Evolutionary conservation across 2,329 filamentous ascomycete genomes (phyloP).

Genomic region (Salinomyces thailandicus): DNA sequence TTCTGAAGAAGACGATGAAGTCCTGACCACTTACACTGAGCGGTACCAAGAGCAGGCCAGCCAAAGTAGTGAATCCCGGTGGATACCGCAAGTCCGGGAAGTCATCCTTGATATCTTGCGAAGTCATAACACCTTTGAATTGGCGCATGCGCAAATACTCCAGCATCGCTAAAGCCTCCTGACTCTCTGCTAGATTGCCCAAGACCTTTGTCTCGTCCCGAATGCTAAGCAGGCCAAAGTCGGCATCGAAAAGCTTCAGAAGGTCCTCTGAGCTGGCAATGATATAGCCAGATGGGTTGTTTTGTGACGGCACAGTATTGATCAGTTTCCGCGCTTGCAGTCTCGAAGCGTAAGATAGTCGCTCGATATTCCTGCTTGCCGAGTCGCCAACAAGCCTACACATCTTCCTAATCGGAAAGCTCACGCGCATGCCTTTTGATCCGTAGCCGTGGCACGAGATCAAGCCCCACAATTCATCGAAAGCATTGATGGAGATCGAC

Average conservation of each 20-base stretch:
- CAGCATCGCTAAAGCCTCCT: constrained; percentile 73
- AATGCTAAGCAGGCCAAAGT: constrained; percentile 77
- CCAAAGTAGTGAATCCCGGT: constrained; percentile 67
- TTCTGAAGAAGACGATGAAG: constrained; percentile 88
- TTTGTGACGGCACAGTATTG: constrained; percentile 68
- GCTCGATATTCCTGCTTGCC: constrained; percentile 76
- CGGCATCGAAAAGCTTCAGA: constrained; percentile 72
- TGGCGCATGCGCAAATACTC: constrained; percentile 72
- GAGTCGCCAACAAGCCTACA: constrained; percentile 79
- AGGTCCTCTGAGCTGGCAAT: constrained; percentile 81
- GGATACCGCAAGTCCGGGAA: constrained; percentile 73
- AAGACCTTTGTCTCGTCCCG: constrained; percentile 81
- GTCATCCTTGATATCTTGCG: constrained; percentile 63
- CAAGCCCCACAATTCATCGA: constrained; percentile 75
- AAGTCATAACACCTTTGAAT: constrained; percentile 64
- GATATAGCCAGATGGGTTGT: constrained; percentile 81
- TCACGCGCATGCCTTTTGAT: constrained; percentile 69
- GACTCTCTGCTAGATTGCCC: constrained; percentile 61
- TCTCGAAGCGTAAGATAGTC: constrained; percentile 73
- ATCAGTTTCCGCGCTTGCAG: constrained; percentile 81
- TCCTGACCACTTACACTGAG: constrained; percentile 65
- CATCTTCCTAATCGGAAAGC: constrained; percentile 86
- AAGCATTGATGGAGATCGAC: constrained; percentile 86
- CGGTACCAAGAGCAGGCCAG: constrained; percentile 72
- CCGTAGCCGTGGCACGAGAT: constrained; percentile 82